Evolutionary conservation across 2,329 filamentous ascomycete species (phyloP).

Genomic region (Corinectria fuckeliana): DNA sequence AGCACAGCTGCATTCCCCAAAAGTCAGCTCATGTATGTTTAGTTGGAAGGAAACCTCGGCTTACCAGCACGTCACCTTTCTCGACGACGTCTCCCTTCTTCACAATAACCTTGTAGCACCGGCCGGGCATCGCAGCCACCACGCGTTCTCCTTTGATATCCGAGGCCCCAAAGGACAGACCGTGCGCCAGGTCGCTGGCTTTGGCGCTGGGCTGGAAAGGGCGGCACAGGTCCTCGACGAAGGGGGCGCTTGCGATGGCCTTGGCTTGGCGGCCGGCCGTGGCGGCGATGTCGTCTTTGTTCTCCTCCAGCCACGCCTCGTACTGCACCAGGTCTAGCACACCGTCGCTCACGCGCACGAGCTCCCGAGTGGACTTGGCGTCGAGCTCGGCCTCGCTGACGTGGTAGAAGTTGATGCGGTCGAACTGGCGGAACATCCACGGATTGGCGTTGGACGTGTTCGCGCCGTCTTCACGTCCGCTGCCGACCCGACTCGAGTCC

Average conservation of each 20-base stretch:
- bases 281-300: conserved; percentile 36
- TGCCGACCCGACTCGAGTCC: conserved; percentile 29
- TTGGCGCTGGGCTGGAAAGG: conserved; percentile 32
- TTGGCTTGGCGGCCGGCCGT: conserved; percentile 29
- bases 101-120: conserved; percentile 43
- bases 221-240: conserved; percentile 38
- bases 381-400: conserved; percentile 40
- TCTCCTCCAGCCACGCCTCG: conserved; percentile 40
- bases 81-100: conserved; percentile 33
- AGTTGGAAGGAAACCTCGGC: not conserved
- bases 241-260: conserved; percentile 37
- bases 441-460: conserved; percentile 17
- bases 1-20: conserved; percentile 33
- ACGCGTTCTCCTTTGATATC: conserved; percentile 34
- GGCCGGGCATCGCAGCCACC: conserved; percentile 43
- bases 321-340: conserved; percentile 41
- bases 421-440: conserved; percentile 43
- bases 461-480: not conserved
- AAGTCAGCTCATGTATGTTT: conserved; percentile 1
- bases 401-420: conserved; percentile 43
- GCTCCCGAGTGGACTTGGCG: conserved; percentile 25
- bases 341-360: conserved; percentile 38
- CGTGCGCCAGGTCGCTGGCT: not conserved
- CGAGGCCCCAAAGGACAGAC: not conserved
- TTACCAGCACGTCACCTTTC: conserved; percentile 40